Conservation (phyloP, 345 rosid genomes). For the Rhodomyrtus tomentosa region DNA sequence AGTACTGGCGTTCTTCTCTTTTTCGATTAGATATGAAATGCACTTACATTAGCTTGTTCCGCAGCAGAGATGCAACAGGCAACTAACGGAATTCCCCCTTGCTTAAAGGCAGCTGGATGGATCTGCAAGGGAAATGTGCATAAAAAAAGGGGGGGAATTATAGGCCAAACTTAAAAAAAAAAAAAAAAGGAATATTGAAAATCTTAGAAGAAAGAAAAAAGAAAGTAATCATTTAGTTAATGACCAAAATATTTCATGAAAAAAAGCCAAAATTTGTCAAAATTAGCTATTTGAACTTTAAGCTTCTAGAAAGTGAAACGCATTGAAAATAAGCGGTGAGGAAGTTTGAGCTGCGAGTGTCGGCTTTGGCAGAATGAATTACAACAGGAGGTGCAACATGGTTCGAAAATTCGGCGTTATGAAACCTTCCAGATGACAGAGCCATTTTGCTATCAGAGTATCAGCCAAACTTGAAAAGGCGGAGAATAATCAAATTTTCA, state of each 20-base stretch:
- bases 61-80: slow-evolving; percentile 83
- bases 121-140: slow-evolving; percentile 28
- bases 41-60: slow-evolving; percentile 72
- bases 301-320: neutral
- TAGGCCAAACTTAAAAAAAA: neutral
- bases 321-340: neutral
- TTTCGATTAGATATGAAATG: neutral
- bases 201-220: neutral
- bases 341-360: neutral
- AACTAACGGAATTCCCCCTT: slow-evolving; percentile 75
- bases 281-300: neutral
- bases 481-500: neutral
- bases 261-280: too few species aligned
- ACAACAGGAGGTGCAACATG: neutral
- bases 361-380: neutral
- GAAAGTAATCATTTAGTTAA: neutral
- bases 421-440: neutral
- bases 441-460: neutral
- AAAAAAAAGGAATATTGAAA: neutral
- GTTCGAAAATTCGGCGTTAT: neutral
- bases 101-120: slow-evolving; percentile 83
- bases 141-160: too few species aligned
- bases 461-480: neutral
- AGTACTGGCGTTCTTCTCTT: neutral
- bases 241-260: neutral